Conservation (phyloP, 768 basidiomycete genomes). For the Mycena leptocephala region DNA sequence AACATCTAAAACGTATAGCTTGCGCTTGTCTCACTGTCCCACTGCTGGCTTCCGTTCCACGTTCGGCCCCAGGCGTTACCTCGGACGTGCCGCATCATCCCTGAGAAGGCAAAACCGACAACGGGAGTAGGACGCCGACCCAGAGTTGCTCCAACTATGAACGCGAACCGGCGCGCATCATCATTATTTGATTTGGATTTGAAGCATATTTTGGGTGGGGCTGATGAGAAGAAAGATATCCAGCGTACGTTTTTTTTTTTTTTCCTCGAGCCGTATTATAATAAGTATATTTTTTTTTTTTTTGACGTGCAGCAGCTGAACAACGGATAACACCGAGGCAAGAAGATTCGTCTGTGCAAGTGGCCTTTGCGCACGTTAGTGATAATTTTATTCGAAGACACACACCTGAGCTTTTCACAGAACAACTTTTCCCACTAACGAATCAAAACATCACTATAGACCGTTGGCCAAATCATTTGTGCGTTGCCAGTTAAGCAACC, state of each 20-base stretch:
- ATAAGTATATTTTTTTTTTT: too few relatives aligned
- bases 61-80: too few relatives aligned
- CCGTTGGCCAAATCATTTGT: conserved; percentile 93
- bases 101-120: conserved; percentile 42
- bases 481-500: conserved; percentile 86
- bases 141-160: conserved; percentile 28
- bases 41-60: too few relatives aligned
- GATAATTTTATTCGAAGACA: background rate
- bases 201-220: conserved; percentile 69
- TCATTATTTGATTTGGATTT: conserved; percentile 84
- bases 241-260: conserved; percentile 67
- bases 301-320: conserved; percentile 73
- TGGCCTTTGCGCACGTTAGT: conserved; percentile 91
- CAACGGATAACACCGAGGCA: conserved; percentile 97
- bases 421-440: conserved; percentile 89
- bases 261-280: background rate
- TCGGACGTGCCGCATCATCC: too few relatives aligned
- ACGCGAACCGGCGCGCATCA: conserved; percentile 66
- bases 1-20: too few relatives aligned
- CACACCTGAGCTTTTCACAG: conserved; percentile 44
- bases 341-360: conserved; percentile 81
- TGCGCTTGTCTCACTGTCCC: too few relatives aligned
- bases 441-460: conserved; percentile 97
- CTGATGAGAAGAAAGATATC: conserved; percentile 72
- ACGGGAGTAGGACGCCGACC: conserved; percentile 34